These are phyloP conservation scores for Nakazawaea laoshanensis DNA, from an alignment of 805 yeast species.

Conservation along the genomic window DNA sequence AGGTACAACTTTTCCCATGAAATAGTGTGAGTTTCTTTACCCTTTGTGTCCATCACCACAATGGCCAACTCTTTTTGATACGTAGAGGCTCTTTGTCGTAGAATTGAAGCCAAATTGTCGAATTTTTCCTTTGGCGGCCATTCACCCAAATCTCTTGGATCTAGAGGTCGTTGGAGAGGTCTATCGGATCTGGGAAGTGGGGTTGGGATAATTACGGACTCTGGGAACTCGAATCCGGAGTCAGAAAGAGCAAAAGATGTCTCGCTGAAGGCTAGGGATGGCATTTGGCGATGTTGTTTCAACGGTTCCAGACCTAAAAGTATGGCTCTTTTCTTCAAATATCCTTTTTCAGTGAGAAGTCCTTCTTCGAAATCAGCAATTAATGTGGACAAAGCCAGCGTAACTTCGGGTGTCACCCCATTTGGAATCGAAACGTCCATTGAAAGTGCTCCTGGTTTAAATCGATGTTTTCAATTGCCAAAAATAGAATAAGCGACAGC, in stretches of 20 bases:
- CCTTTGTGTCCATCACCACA: slow-evolving; percentile 62
- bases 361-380: slow-evolving; percentile 55
- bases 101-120: slow-evolving; percentile 61
- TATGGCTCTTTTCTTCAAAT: slow-evolving; percentile 45
- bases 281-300: slow-evolving; percentile 8
- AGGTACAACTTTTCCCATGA: slow-evolving; percentile 86
- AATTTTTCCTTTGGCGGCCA: slow-evolving; percentile 30
- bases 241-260: slow-evolving; percentile 2
- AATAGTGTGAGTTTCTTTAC: slow-evolving; percentile 68
- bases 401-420: slow-evolving; percentile 26
- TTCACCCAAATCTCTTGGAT: slow-evolving; percentile 43
- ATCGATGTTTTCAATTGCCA: no score
- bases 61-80: slow-evolving; percentile 67
- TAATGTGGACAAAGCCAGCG: slow-evolving; percentile 30
- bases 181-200: slow-evolving; percentile 14
- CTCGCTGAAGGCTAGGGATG: slow-evolving; percentile 11
- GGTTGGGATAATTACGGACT: not conserved
- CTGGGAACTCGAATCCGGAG: not conserved
- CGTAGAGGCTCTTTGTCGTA: slow-evolving; percentile 63
- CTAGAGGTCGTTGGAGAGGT: slow-evolving; percentile 50
- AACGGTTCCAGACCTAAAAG: slow-evolving; percentile 19
- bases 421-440: slow-evolving; percentile 45
- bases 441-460: no score
- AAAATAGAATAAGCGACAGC: no score
- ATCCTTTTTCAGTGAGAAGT: slow-evolving; percentile 67